Base-by-base conservation (phyloP, 2,329 filamentous ascomycete genomes). In the Gnomoniopsis smithogilvyi region DNA sequence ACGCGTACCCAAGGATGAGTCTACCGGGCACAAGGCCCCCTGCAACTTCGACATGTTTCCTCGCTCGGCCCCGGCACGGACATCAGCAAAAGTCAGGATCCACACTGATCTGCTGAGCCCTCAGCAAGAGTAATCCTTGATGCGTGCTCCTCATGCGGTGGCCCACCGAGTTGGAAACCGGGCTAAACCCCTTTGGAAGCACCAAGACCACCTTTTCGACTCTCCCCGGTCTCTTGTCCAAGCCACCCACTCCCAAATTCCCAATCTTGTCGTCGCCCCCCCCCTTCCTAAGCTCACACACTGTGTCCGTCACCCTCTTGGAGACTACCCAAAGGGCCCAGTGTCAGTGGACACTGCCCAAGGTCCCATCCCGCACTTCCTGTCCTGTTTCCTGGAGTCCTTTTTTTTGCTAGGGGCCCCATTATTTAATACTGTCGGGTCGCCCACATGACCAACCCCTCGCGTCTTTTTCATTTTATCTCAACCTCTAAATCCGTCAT, bases 401-500 rank as follows among this genome's bases (percentile, higher is more conserved):
- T 38, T 17, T 15, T n/a, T n/a, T n/a, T n/a, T n/a, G n/a, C n/a
- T 21, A 24, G 54, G 54, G 54, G 46, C 34, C 43, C 54, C 47
- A 56, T 59, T 62, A 62, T 62, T 62, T 62, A 62, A 62, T 51
- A 62, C 57, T 62, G 58, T 51, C 57, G 45, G 57, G 50, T 45
- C 59, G 41, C 60, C 60, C 60, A 60, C 60, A 51, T 21, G 34
- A 19, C 34, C n/a, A 30, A 49, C 57, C 60, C 53, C 53, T 57
- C 57, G 59, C 36, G n/a, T 45, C 50, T 54, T 45, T 51, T 52
- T 56, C 53, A 54, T 58, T 56, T 54, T 56, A 45, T 49, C 49
- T 52, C 59, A 61, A 50, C 54, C 57, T 51, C 52, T 54, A 58
- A 58, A 53, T 55, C 38, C 33, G 52, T 46, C 48, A 73, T 65